A percentile compares a stretch with the other conserved stretches of the same genome.
Conservation (phyloP, 192 early-diverging fungal genomes). For the Umbelopsis sp. region DNA sequence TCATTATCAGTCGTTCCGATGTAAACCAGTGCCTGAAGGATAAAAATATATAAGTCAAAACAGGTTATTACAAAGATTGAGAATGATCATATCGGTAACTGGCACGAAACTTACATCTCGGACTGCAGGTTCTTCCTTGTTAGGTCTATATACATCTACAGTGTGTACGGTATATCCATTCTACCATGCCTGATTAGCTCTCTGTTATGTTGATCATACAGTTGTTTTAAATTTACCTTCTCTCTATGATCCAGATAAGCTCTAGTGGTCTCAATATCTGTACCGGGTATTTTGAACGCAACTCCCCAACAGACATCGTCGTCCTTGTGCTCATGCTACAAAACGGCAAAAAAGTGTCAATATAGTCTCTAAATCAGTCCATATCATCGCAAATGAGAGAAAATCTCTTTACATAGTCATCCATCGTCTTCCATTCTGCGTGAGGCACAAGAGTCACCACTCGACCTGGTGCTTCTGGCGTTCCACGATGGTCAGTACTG, state of each 20-base stretch:
- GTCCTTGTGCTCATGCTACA: constrained; percentile 40
- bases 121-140: constrained; percentile 32
- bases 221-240: constrained; percentile 47
- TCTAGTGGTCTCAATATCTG: constrained; percentile 64
- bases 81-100: neutral
- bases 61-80: neutral
- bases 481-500: constrained; percentile 87
- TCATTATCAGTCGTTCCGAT: constrained; percentile 76
- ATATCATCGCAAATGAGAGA: neutral
- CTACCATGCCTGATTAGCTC: constrained; percentile 25
- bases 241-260: constrained; percentile 85
- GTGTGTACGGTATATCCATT: constrained; percentile 79
- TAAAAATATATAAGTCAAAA: neutral
- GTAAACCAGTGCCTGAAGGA: constrained; percentile 74
- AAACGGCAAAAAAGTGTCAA: neutral
- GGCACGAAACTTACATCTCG: constrained; percentile 43
- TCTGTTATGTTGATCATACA: neutral
- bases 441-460: constrained; percentile 83
- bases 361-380: neutral
- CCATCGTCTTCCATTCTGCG: constrained; percentile 62
- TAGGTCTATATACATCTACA: constrained; percentile 60
- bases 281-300: constrained; percentile 74
- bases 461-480: constrained; percentile 72
- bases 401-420: constrained; percentile 48
- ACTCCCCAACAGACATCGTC: constrained; percentile 75